These are phyloP conservation scores for Claviceps lovelessii DNA, from an alignment of 2,329 filamentous ascomycete species.

Conservation along the genomic window DNA sequence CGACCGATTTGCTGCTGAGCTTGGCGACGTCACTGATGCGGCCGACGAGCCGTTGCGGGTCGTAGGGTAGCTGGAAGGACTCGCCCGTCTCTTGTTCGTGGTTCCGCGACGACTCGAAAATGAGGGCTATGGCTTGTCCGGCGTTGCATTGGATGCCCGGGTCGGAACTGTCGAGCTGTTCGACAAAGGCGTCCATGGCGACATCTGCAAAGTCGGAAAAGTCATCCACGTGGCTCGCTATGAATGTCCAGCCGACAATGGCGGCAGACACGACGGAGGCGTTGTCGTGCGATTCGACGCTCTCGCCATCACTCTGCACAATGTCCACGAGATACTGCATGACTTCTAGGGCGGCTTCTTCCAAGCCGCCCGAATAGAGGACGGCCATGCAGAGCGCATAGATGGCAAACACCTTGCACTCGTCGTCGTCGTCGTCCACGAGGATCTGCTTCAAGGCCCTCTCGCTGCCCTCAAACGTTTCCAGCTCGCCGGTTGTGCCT, in stretches of 20 bases:
- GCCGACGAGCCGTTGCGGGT: slow-evolving; percentile 33
- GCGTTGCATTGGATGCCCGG: slow-evolving; percentile 61
- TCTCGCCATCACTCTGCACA: slow-evolving; percentile 62
- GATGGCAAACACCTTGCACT: slow-evolving; percentile 54
- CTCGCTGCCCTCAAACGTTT: slow-evolving; percentile 18
- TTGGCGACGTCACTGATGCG: slow-evolving; percentile 33
- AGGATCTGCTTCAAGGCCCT: slow-evolving; percentile 21
- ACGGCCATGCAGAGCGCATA: slow-evolving; percentile 57
- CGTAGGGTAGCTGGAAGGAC: slow-evolving; percentile 34
- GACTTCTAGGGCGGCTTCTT: slow-evolving; percentile 52
- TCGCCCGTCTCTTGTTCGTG: slow-evolving; percentile 36
- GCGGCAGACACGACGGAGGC: slow-evolving; percentile 58
- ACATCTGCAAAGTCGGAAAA: slow-evolving; percentile 55
- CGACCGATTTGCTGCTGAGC: slow-evolving; percentile 33
- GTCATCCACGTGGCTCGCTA: slow-evolving; percentile 65
- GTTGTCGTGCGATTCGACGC: slow-evolving; percentile 56
- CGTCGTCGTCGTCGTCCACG: slow-evolving; percentile 45
- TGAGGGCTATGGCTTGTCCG: slow-evolving; percentile 64
- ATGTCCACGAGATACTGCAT: slow-evolving; percentile 68
- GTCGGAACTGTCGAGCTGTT: slow-evolving; percentile 67
- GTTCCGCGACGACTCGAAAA: slow-evolving; percentile 56
- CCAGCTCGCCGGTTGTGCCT: slow-evolving; percentile 47
- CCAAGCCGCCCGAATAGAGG: slow-evolving; percentile 60
- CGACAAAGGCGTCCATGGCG: slow-evolving; percentile 67
- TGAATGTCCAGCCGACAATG: slow-evolving; percentile 63